Conservation (phyloP, 2,329 filamentous ascomycete genomes). For the Ploettnerulaceae sp. region DNA sequence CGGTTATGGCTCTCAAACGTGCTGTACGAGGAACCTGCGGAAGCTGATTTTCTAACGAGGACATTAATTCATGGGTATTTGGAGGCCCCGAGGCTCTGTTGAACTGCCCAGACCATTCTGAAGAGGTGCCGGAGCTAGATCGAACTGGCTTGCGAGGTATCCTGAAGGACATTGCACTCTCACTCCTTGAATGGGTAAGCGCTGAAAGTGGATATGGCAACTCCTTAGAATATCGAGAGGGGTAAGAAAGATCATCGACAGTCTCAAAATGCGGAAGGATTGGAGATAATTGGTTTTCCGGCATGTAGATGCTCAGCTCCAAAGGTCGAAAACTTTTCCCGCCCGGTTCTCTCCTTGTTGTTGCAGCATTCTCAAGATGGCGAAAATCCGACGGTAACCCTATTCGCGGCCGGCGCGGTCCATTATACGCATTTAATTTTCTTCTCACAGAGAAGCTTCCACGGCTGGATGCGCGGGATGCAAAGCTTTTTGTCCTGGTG, state of each 20-base stretch:
- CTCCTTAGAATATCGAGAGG: constrained; percentile 10
- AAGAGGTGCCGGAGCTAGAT: constrained; percentile 26
- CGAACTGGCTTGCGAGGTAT: constrained; percentile 32
- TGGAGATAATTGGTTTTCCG: constrained; percentile 48
- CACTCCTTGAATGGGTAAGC: constrained; percentile 28
- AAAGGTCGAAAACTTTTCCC: constrained; percentile 45
- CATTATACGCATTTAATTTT: constrained; percentile 39
- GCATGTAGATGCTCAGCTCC: constrained; percentile 50
- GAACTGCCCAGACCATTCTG: constrained; percentile 23
- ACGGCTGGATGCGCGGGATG: constrained; percentile 39
- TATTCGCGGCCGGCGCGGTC: constrained; percentile 50
- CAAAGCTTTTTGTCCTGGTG: constrained; percentile 37
- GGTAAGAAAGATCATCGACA: constrained; percentile 18
- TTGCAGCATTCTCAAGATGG: constrained; percentile 46
- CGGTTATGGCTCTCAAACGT: constrained; percentile 29
- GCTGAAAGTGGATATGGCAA: constrained; percentile 20
- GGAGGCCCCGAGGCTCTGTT: constrained; percentile 24
- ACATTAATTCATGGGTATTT: constrained; percentile 26
- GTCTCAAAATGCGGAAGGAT: constrained; percentile 48
- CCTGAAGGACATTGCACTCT: constrained; percentile 28
- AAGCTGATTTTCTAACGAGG: constrained; percentile 24
- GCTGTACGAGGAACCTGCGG: constrained; percentile 26
- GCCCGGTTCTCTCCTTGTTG: constrained; percentile 21
- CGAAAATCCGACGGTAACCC: constrained; percentile 56
- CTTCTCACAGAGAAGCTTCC: constrained; percentile 44